Conservation (phyloP, 139 green algal genomes). For the Pedinophyceae sp. region DNA sequence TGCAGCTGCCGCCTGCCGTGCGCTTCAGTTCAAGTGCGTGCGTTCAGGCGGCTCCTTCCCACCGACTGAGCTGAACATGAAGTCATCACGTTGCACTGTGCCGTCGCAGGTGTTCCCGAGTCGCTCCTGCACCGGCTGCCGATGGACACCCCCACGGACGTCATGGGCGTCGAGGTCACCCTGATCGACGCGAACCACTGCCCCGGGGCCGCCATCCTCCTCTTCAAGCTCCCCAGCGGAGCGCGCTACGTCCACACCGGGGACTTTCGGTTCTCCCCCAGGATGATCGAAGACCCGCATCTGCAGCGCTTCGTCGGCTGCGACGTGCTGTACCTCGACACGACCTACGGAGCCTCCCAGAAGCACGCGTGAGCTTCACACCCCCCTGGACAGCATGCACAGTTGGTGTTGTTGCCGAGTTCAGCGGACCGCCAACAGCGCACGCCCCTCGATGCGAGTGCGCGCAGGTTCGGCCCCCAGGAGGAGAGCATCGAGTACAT, state of each 20-base stretch:
- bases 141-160: conserved; percentile 21
- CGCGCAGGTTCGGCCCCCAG: conserved; percentile 15
- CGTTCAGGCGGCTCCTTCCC: no score
- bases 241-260: conserved; percentile 46
- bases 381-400: no score
- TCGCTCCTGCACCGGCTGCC: conserved; percentile 24
- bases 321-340: conserved; percentile 61
- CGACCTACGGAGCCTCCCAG: conserved; percentile 69
- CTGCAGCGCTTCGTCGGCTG: conserved; percentile 24
- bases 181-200: conserved; percentile 70
- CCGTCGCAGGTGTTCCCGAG: no score
- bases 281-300: conserved; percentile 25
- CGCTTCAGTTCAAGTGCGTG: no score
- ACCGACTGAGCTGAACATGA: no score
- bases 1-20: no score
- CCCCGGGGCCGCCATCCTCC: conserved; percentile 48
- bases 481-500: conserved; percentile 42
- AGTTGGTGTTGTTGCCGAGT: no score
- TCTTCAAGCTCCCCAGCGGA: conserved; percentile 36
- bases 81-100: no score
- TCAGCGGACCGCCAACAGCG: neutral
- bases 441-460: neutral
- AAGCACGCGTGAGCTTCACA: no score
- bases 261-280: conserved; percentile 45
- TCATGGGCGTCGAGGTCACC: conserved; percentile 25